Base-by-base conservation (phyloP, 2,329 filamentous ascomycete species). In the Corniculantispora saksenae region DNA sequence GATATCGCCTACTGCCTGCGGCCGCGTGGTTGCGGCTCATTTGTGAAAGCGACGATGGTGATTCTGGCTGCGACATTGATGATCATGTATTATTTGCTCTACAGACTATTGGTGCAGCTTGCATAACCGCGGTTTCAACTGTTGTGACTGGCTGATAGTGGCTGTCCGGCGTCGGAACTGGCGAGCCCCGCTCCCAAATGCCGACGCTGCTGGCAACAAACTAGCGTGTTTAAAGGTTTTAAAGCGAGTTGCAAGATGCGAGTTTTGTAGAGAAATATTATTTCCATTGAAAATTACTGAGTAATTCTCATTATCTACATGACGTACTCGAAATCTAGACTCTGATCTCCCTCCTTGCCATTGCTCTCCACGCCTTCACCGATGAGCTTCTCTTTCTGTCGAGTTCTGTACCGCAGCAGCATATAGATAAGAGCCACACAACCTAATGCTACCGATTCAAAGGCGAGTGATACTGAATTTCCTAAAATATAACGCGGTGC, bases 401-500 rank as follows among this genome's bases (percentile, higher is more conserved):
- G 29, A 2, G 54, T 64, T 25, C 62, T 45, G 25, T 64, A 64
- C 27, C 48, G 54, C 23, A 64, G 25, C 19, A 64, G 35, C 25
- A 35, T 29, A 32, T 54, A 64, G 25, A 64, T 59, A 35, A 58
- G 54, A 38, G 45, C 62, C 23, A 64, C 62, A 9, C 21, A 64
- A 3, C 10, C 45, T 19, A 64, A 47, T 35, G 62, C 45, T 3
- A 64, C 23, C 7, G 47, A 45, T 23, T 64, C 62, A 54, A 64
- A 64, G 10, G 55, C 62, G 17, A 64, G 32, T 10, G 62, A 59
- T 8, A 64, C 1, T 2, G 62, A 64, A 13, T 64, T 64, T 54
- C 62, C 62, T 3, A 64, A 23, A 38, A 64, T 40, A 53, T 77
- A 78, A 13, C 75, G 68, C 9, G 76, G 75, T 2, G 68, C 72